A percentile compares a stretch with the other conserved stretches of the same genome.
These are phyloP conservation scores for Zelonia costaricensis DNA, from an alignment of 208 protist species.

Conservation along the genomic window DNA sequence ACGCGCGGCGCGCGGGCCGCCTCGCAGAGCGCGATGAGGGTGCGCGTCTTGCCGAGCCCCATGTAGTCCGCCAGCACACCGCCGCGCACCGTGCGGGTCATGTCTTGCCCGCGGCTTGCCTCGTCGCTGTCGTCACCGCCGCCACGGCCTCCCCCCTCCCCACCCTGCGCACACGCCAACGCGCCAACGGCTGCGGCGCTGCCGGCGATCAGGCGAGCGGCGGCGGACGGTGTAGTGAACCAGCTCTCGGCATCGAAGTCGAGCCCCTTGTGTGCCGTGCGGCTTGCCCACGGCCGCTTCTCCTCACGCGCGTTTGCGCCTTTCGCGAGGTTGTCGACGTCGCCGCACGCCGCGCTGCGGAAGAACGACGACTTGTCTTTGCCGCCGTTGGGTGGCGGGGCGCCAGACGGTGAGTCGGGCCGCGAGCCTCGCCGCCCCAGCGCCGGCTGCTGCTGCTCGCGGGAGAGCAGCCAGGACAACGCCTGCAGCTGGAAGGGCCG, in stretches of 20 bases:
- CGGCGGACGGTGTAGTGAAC: background rate
- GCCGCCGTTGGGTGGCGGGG: background rate
- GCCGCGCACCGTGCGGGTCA: conserved; percentile 32
- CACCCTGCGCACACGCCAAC: too few relatives aligned
- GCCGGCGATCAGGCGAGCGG: background rate
- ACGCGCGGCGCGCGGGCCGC: conserved; percentile 31
- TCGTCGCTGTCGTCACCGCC: background rate
- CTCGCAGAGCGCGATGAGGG: conserved; percentile 74
- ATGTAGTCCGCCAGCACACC: conserved; percentile 82
- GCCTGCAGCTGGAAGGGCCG: conserved; percentile 65
- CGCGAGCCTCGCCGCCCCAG: too few relatives aligned
- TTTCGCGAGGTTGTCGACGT: background rate
- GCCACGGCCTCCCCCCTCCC: background rate
- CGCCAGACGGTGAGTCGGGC: too few relatives aligned
- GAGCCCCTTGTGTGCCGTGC: too few relatives aligned
- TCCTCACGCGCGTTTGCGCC: background rate
- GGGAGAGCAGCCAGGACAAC: conserved; percentile 58
- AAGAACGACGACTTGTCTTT: background rate
- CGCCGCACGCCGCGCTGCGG: background rate
- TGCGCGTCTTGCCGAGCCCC: conserved; percentile 79
- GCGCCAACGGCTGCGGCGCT: too few relatives aligned
- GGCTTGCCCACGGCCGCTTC: background rate
- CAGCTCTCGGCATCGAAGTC: background rate
- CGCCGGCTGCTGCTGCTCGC: conserved; percentile 18
- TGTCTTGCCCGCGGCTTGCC: background rate